Evolutionary conservation across 2,329 filamentous ascomycete species (phyloP), one percentile per base, ranked within the genome.

Genomic region (Coccinonectria pachysandricola): DNA sequence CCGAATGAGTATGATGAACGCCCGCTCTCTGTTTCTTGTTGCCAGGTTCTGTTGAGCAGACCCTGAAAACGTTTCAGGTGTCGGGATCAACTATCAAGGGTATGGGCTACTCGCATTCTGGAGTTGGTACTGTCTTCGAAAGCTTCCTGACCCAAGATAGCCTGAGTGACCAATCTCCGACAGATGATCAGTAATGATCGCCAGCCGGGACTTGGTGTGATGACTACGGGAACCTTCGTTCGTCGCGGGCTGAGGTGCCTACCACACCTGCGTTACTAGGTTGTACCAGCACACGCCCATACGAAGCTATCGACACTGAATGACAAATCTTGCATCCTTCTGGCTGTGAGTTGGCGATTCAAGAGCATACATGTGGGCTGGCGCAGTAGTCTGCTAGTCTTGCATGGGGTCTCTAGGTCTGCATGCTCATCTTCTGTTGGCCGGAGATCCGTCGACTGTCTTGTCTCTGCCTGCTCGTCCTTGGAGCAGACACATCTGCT

Each of bases 61-160:
- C 40, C 34, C 39, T 39, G 40, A 38, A 26, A 29, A 19, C 41
- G 41, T 44, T 43, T 44, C 41, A 44, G 41, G 41, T 44, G 25
- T 44, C 41, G 40, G 40, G 30, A 44, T 37, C 37, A 31, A 23
- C 27, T 33, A 16, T 23, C 27, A 18, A n/a, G 27, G 31, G 31
- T n/a, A n/a, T n/a, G n/a, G n/a, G n/a, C n/a, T n/a, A n/a, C n/a
- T n/a, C n/a, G n/a, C n/a, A n/a, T n/a, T n/a, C n/a, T n/a, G n/a
- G n/a, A n/a, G n/a, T n/a, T n/a, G n/a, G n/a, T n/a, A 19, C 10
- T 7, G 17, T 19, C 17, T 19, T 19, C 7, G 7, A 19, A 7
- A 10, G 17, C 7, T 7, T 7, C 17, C 17, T 19, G 17, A 7
- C 17, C 17, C n/a, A n/a, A n/a, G n/a, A 19, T 19, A 10, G 10